Evolutionary conservation across 2,329 filamentous ascomycete genomes (phyloP).

Genomic region (Aphanocladium album): DNA sequence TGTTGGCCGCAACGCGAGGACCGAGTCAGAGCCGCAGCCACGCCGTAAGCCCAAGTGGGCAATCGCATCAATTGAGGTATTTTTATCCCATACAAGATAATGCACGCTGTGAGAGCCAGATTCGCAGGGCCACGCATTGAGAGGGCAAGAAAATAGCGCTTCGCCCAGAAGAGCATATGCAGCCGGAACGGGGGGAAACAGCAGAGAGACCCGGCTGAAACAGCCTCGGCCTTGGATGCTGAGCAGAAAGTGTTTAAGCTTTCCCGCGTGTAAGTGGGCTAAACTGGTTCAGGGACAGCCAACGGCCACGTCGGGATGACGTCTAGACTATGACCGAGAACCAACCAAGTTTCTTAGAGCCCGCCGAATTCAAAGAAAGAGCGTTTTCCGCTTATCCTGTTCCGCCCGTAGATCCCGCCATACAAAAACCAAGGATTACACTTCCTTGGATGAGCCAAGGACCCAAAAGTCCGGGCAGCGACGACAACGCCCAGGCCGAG

Average conservation of each 20-base stretch:
- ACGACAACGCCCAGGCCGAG: neutral
- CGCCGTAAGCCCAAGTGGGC: neutral
- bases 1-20: no score
- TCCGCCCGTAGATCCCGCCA: neutral
- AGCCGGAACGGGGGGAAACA: neutral
- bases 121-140: neutral
- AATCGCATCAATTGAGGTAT: neutral
- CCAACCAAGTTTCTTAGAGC: neutral
- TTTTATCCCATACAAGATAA: neutral
- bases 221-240: neutral
- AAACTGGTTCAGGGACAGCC: neutral
- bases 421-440: neutral
- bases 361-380: neutral
- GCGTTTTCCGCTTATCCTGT: neutral
- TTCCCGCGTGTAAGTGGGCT: slow-evolving; percentile 1
- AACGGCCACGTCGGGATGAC: slow-evolving; percentile 10
- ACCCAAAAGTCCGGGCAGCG: neutral
- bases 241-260: neutral
- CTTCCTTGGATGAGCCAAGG: neutral
- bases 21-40: no score
- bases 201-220: no score
- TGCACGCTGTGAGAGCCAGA: neutral
- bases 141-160: neutral
- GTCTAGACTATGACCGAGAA: neutral
- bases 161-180: neutral